A percentile compares a stretch with the other conserved stretches of the same genome.
Conservation (phyloP, 108 stramenopile species). For the Skeletonema menzelii region DNA sequence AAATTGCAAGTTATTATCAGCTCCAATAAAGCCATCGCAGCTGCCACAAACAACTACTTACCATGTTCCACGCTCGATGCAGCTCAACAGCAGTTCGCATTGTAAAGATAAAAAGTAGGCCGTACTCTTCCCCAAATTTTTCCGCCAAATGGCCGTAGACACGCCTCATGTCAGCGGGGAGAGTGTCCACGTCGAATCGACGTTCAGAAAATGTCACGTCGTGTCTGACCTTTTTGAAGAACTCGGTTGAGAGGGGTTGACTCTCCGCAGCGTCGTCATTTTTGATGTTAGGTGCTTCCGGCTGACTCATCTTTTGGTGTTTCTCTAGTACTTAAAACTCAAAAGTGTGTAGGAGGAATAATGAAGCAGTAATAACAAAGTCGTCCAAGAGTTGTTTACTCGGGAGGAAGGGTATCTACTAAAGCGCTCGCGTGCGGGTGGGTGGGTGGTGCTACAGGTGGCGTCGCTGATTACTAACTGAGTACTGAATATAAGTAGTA, state of each 20-base stretch:
- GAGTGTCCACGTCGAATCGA: slow-evolving; percentile 37
- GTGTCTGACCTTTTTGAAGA: slow-evolving; percentile 10
- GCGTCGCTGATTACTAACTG: too few relatives aligned
- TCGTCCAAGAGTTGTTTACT: too few relatives aligned
- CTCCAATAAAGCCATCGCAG: background rate
- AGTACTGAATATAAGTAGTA: too few relatives aligned
- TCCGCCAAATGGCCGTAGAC: slow-evolving; percentile 33
- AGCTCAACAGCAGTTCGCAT: slow-evolving; percentile 51
- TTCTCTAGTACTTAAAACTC: too few relatives aligned
- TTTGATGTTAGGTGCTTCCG: background rate
- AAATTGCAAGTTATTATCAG: too few relatives aligned
- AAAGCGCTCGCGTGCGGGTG: too few relatives aligned
- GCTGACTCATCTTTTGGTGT: background rate
- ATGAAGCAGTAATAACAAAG: too few relatives aligned
- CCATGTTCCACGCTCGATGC: slow-evolving; percentile 64
- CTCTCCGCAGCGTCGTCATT: background rate
- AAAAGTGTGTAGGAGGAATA: too few relatives aligned
- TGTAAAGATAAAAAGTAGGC: slow-evolving; percentile 38
- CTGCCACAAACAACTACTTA: background rate
- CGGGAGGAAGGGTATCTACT: too few relatives aligned
- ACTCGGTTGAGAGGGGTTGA: background rate
- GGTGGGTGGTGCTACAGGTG: too few relatives aligned
- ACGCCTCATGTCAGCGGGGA: slow-evolving; percentile 44
- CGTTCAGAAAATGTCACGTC: slow-evolving; percentile 19
- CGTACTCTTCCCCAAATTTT: slow-evolving; percentile 50